Conservation (phyloP, 208 protist genomes). For the Endotrypanum monterogeii region DNA sequence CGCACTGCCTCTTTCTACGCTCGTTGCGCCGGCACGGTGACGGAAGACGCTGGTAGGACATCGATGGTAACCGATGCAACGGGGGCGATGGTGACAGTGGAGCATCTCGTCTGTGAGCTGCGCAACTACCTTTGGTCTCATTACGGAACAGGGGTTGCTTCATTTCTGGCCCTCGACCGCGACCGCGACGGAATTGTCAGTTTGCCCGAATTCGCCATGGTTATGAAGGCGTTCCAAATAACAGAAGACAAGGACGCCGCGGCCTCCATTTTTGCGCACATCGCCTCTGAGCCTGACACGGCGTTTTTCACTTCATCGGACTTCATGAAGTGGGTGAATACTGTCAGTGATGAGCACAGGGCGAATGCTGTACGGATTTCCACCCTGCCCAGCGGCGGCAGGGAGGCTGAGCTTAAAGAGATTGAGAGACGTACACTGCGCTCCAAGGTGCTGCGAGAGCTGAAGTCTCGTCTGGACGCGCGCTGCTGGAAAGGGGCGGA, state of each 20-base stretch:
- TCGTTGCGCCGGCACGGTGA: conserved; percentile 31
- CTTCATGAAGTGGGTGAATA: conserved; percentile 70
- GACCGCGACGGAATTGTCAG: conserved; percentile 85
- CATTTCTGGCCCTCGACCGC: conserved; percentile 83
- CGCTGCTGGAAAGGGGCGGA: conserved; percentile 71
- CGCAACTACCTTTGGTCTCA: conserved; percentile 70
- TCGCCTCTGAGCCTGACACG: conserved; percentile 44
- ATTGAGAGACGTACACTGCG: conserved; percentile 48
- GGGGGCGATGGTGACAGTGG: conserved; percentile 38
- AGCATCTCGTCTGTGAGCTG: conserved; percentile 61
- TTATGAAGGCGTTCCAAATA: conserved; percentile 75
- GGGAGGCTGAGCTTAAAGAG: conserved; percentile 42
- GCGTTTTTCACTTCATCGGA: conserved; percentile 77
- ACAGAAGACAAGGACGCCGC: conserved; percentile 61
- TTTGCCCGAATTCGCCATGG: conserved; percentile 65
- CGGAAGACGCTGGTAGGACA: conserved; percentile 2
- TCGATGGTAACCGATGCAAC: conserved; percentile 33
- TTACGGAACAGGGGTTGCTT: conserved; percentile 72
- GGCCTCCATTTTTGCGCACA: conserved; percentile 59
- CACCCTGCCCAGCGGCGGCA: conserved; percentile 25
- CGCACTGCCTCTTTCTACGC: conserved; percentile 76
- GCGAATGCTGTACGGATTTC: conserved; percentile 9
- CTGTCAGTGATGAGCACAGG: conserved; percentile 37
- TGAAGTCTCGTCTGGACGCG: conserved; percentile 68
- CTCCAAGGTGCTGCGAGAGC: conserved; percentile 53